Evolutionary conservation across 768 basidiomycete genomes (phyloP).

Genomic region (Suillus subalutaceus): DNA sequence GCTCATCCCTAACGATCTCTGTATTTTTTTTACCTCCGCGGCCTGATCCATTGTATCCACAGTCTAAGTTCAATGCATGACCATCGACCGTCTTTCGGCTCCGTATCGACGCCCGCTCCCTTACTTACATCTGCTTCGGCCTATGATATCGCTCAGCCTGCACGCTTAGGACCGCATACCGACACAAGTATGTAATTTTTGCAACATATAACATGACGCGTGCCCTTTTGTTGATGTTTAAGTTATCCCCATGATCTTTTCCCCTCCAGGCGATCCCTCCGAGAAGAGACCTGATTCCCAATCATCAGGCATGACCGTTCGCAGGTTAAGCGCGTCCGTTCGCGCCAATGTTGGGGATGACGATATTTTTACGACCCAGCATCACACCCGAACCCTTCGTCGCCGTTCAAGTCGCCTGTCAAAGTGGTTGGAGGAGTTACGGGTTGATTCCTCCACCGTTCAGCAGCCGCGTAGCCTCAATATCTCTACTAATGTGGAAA

Average conservation of each 20-base stretch:
- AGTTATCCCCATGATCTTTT: constrained; percentile 12
- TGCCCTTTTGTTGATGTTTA: constrained; percentile 33
- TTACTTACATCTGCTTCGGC: constrained; percentile 19
- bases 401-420: constrained; percentile 44
- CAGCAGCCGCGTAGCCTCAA: constrained; percentile 19
- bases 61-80: not conserved
- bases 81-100: constrained; percentile 14
- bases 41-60: not conserved
- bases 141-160: constrained; percentile 22
- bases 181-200: constrained; percentile 25
- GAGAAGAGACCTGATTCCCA: constrained; percentile 26
- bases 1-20: constrained; percentile 4
- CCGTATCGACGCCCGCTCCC: constrained; percentile 21
- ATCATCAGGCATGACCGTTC: constrained; percentile 33
- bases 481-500: constrained; percentile 25
- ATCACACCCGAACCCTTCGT: constrained; percentile 22
- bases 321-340: constrained; percentile 29
- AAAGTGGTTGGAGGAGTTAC: constrained; percentile 49
- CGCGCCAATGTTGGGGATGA: constrained; percentile 18
- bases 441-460: constrained; percentile 23
- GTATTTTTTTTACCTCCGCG: not conserved
- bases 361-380: constrained; percentile 9
- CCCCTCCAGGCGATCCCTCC: constrained; percentile 20
- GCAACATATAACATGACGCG: constrained; percentile 30
- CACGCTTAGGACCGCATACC: constrained; percentile 1